Evolutionary conservation across 768 basidiomycete species (phyloP).

Genomic region (Hygrocybe coccinea): DNA sequence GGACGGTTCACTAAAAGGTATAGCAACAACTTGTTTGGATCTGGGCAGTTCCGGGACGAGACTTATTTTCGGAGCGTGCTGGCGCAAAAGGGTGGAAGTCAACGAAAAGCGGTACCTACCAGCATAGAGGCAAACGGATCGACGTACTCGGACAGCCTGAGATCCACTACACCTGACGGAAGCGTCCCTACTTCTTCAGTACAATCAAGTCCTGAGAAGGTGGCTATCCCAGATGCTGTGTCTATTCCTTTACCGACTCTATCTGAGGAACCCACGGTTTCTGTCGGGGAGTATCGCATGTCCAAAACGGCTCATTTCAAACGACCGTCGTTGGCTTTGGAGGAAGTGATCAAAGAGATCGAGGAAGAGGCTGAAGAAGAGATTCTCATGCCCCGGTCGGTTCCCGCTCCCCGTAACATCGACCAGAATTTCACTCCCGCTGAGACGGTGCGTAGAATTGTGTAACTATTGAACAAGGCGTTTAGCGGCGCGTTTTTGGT

Average conservation of each 20-base stretch:
- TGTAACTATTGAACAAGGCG: not conserved
- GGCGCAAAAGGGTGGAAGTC: slow-evolving; percentile 37
- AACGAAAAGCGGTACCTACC: slow-evolving; percentile 43
- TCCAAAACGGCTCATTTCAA: slow-evolving; percentile 50
- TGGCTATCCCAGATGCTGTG: slow-evolving; percentile 37
- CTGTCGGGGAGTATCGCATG: slow-evolving; percentile 42
- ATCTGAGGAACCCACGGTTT: slow-evolving; percentile 34
- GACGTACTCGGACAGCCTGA: slow-evolving; percentile 40
- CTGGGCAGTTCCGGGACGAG: slow-evolving; percentile 73
- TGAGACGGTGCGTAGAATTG: slow-evolving; percentile 28
- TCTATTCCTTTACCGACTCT: slow-evolving; percentile 37
- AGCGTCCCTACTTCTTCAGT: slow-evolving; percentile 35
- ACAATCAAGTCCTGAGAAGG: slow-evolving; percentile 39
- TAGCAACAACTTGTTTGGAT: slow-evolving; percentile 84
- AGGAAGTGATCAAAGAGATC: slow-evolving; percentile 73
- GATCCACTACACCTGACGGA: slow-evolving; percentile 50
- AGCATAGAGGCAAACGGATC: slow-evolving; percentile 33
- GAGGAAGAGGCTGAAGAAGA: slow-evolving; percentile 75
- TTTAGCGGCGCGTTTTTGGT: not conserved
- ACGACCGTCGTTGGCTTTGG: slow-evolving; percentile 69
- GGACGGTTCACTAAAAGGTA: slow-evolving; percentile 60
- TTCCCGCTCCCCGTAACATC: slow-evolving; percentile 39
- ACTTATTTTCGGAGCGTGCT: slow-evolving; percentile 57
- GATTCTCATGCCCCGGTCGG: slow-evolving; percentile 67
- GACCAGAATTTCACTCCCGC: slow-evolving; percentile 3